Base-by-base conservation (phyloP, 768 basidiomycete genomes). In the Tulasnella sp. region DNA sequence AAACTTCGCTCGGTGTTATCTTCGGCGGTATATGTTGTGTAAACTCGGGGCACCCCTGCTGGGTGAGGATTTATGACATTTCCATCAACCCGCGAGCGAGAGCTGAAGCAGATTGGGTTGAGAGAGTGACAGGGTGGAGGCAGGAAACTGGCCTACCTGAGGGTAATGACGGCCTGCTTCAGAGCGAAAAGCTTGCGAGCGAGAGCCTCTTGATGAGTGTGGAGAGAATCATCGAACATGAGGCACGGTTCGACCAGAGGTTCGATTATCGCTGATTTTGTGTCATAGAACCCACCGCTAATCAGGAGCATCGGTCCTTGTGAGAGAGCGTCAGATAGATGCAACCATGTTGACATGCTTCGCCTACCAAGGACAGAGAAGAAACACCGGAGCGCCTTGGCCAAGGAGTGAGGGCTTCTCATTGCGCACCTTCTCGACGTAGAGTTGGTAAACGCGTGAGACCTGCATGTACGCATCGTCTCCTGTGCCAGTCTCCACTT, bases 391-490 rank as follows among this genome's bases (percentile, higher is more conserved):
- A 18, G 38, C 58, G 36, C 76, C 76, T 71, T 31, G 76, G 4
- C 71, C 52, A 46, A 58, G 6, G n/a, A 77, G 76, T 14, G 58
- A 34, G 48, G 46, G 48, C 14, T 77, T 77, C 18, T 62, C 42
- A 2, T 77, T 24, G n/a, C 56, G 76, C 27, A 77, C 3, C 2
- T n/a, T 31, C n/a, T 39, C 31, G 21, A 77, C 71, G 62, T 71
- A 38, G 39, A 78, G 24, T 24, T 78, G 77, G 31, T 78, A 71
- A 9, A 21, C 71, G 9, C 58, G 77, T 24, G 18, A 68, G 10
- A 42, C 40, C 18, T 78, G n/a, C 77, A 78, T 71, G 42, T 74
- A 78, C 5, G 58, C 77, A 27, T 78, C 77, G 42, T 78, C 21
- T n/a, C 77, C 77, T 38, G 27, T 58, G 14, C 77, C 77, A 71